phyloP scores from a whole-genome alignment of 1,284 basidiomycete species.

The Pseudozyma thailandica region DNA sequence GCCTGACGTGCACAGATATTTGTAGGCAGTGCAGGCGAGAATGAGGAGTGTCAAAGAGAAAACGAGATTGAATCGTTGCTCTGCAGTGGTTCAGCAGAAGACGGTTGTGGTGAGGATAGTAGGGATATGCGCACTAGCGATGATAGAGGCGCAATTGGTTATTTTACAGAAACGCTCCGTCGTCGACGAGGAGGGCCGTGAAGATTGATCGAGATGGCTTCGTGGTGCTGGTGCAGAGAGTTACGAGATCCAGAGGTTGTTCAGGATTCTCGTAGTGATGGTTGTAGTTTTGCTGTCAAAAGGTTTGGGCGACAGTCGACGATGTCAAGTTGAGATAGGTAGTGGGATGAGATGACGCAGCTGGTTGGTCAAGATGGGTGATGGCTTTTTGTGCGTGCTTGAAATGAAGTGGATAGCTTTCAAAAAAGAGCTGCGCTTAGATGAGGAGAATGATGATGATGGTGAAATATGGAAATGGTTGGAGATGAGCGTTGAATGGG shows the following conservation, averaged over 20 bases:
- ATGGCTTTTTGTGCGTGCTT: neutral
- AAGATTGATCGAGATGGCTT: neutral
- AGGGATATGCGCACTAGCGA: neutral
- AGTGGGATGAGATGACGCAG: neutral
- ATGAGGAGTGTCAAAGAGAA: neutral
- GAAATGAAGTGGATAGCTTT: neutral
- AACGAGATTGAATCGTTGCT: neutral
- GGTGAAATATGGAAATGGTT: neutral
- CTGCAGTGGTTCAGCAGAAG: slow-evolving; percentile 10
- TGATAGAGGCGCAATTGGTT: neutral
- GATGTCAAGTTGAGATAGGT: neutral
- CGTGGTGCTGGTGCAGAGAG: too few relatives aligned
- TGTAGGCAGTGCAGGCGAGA: slow-evolving; percentile 35
- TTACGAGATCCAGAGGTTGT: neutral
- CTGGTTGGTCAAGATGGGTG: neutral
- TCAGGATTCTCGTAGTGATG: neutral
- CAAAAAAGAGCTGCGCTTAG: slow-evolving; percentile 13
- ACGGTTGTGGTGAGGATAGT: neutral
- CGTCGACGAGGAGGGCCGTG: neutral
- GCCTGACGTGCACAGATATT: slow-evolving; percentile 44
- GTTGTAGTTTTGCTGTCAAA: neutral
- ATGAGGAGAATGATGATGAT: neutral
- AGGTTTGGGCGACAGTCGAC: slow-evolving; percentile 1
- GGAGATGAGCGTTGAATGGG: slow-evolving; percentile 5
- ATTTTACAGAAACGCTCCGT: neutral